Evolutionary conservation across 2,329 filamentous ascomycete species (phyloP), one percentile per base, ranked within the genome.

Genomic region (Alternaria gansuensis): DNA sequence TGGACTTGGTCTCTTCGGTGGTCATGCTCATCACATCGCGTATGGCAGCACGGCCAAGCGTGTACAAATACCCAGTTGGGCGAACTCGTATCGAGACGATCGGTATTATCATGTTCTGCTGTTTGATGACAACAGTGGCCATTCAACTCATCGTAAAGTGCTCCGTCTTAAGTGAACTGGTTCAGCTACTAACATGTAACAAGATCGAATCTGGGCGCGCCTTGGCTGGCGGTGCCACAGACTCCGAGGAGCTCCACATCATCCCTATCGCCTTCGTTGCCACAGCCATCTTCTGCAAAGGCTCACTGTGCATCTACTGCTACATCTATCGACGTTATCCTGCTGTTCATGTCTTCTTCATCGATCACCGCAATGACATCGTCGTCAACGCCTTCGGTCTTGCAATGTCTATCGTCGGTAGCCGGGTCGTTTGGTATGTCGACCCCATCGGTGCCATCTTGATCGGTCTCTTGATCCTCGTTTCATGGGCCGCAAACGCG

Each of bases 91-190:
- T 88, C 53, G 87, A 89, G 75, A 88, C 87, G 2, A 82, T 88
- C 57, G 87, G 86, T 28, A 86, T 89, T 61, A 86, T 89, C 66
- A 82, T 89, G 44, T 89, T 89, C 73, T 88, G 86, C 62, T 85
- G 86, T 41, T 78, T 89, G 59, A 88, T 89, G 85, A 88, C 87
- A 2, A 88, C 86, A 0, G 86, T 88, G 3, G 85, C 87, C 46
- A 85, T 88, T 28, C 84, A 88, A 67, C 78, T 89, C 28, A 82
- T 87, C 46, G 83, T 84, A 74, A 73, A n/a, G 82, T 74, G 26
- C 23, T n/a, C 40, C 10, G 31, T 48, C 40, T 63, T 39, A 24
- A 56, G 41, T 59, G 34, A 48, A 14, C n/a, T 48, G 36, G 31
- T 29, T 28, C 37, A 11, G 28, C 29, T 2, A 41, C 67, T 74